Evolutionary conservation across 768 basidiomycete genomes (phyloP).

Genomic region (Suillus brevipes): DNA sequence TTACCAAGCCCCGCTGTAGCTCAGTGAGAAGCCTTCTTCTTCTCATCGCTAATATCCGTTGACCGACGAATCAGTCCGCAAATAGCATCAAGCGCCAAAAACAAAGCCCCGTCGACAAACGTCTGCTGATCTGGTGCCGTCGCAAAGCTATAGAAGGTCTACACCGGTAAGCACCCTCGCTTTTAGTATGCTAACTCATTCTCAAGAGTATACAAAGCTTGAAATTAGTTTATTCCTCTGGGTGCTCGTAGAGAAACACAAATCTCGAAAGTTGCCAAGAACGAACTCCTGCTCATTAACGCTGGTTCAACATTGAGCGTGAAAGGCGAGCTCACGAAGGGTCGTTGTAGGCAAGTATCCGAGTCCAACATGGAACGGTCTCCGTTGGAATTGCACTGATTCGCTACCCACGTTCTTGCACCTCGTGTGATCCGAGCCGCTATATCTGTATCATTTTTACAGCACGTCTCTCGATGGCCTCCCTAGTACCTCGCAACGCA

Average conservation of each 20-base stretch:
- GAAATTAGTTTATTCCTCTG: slow-evolving; percentile 94
- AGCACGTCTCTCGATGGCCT: background rate
- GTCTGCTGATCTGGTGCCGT: slow-evolving; percentile 52
- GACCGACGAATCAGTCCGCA: slow-evolving; percentile 85
- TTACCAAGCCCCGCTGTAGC: slow-evolving; percentile 51
- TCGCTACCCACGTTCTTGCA: background rate
- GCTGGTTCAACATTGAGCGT: slow-evolving; percentile 98
- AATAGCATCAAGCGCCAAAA: slow-evolving; percentile 85
- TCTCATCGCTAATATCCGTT: slow-evolving; percentile 64
- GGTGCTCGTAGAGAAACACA: slow-evolving; percentile 97
- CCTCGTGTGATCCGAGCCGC: too few species aligned
- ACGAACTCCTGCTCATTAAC: slow-evolving; percentile 93
- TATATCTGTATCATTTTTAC: background rate
- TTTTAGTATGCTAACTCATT: background rate
- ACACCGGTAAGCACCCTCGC: background rate
- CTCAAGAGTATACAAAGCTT: slow-evolving; percentile 32
- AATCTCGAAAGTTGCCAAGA: slow-evolving; percentile 89
- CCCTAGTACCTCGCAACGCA: too few species aligned
- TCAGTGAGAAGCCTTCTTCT: slow-evolving; percentile 77
- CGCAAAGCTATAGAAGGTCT: background rate
- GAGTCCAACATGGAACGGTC: slow-evolving; percentile 77
- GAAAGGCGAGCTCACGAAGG: slow-evolving; percentile 94
- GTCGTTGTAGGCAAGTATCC: slow-evolving; percentile 86
- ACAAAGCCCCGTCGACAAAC: slow-evolving; percentile 81
- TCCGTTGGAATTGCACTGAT: slow-evolving; percentile 66